Conservation (phyloP, 2,329 filamentous ascomycete species). For the Myriosclerotinia scirpicola region DNA sequence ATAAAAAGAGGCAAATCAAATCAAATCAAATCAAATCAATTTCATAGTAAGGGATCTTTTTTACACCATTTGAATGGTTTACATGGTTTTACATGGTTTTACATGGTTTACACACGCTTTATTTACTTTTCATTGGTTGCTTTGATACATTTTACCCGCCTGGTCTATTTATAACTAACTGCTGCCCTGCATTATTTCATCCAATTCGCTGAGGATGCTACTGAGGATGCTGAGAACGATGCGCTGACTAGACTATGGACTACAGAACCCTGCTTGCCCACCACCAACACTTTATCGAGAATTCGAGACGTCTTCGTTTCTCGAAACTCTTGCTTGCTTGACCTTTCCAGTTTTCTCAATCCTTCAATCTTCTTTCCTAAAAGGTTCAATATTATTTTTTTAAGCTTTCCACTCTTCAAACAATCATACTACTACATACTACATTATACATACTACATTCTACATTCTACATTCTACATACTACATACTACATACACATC, state of each 20-base stretch:
- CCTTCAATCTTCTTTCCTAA: slow-evolving; percentile 17
- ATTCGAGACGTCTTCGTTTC: slow-evolving; percentile 23
- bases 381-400: no score
- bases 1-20: neutral
- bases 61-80: neutral
- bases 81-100: neutral
- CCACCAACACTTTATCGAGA: slow-evolving; percentile 19
- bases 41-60: slow-evolving; percentile 19
- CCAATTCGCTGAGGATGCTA: neutral
- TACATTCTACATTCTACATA: no score
- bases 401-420: no score
- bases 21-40: neutral
- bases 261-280: slow-evolving; percentile 16
- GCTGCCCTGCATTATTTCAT: slow-evolving; percentile 18
- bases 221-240: slow-evolving; percentile 24
- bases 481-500: neutral
- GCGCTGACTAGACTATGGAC: slow-evolving; percentile 22
- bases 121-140: slow-evolving; percentile 6
- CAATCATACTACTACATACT: no score
- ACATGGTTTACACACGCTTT: neutral
- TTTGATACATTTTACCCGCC: slow-evolving; percentile 17
- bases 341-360: neutral
- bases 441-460: no score
- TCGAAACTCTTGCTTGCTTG: slow-evolving; percentile 21
- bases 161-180: slow-evolving; percentile 25